These are phyloP conservation scores for Cordyceps militaris DNA, from an alignment of 2,329 filamentous ascomycete species.

Conservation along the genomic window DNA sequence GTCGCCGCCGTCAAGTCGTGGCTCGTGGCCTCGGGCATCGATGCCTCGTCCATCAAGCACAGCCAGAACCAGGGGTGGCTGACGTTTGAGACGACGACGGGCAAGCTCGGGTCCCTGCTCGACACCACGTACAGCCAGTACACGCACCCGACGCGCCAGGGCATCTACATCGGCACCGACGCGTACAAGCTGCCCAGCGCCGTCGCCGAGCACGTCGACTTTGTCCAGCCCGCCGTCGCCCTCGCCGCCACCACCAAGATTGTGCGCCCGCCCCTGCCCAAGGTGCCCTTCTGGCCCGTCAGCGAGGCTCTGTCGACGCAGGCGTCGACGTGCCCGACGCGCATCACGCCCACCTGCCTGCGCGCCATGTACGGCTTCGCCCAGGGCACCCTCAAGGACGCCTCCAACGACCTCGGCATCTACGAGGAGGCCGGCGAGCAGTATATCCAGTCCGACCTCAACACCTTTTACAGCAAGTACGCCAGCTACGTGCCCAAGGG, in stretches of 20 bases:
- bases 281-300: background rate
- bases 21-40: conserved; percentile 44
- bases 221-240: conserved; percentile 33
- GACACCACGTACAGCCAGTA: conserved; percentile 40
- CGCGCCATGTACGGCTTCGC: conserved; percentile 37
- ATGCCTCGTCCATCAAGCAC: conserved; percentile 36
- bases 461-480: conserved; percentile 29
- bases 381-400: conserved; percentile 32
- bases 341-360: background rate
- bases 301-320: conserved; percentile 28
- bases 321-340: background rate
- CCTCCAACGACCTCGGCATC: conserved; percentile 33
- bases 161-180: conserved; percentile 29
- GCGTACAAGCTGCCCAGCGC: conserved; percentile 32
- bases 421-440: conserved; percentile 33
- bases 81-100: conserved; percentile 13
- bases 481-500: conserved; percentile 29
- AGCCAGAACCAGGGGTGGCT: conserved; percentile 43
- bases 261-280: conserved; percentile 15
- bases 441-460: conserved; percentile 34
- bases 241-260: background rate
- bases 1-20: conserved; percentile 44
- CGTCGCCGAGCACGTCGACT: conserved; percentile 30
- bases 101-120: conserved; percentile 30
- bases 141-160: conserved; percentile 28